Percentiles rank a stretch among this genome's conserved stretches.
Evolutionary conservation across 352 stramenopile species (phyloP).

Genomic region (Globisporangium carolinianum): DNA sequence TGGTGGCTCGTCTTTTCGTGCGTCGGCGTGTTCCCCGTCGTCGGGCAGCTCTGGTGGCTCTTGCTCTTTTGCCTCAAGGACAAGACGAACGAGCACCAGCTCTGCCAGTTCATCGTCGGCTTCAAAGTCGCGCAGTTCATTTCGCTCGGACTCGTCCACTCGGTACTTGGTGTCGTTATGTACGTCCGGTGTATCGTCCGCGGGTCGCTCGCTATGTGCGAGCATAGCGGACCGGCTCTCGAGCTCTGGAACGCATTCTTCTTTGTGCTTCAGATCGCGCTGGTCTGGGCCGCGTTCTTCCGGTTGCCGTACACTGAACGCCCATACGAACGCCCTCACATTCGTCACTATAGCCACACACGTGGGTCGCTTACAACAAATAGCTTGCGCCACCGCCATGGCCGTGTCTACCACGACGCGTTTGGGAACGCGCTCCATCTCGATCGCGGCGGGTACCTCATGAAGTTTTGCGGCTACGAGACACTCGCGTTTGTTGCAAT

Average conservation of each 20-base stretch:
- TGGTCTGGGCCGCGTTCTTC: slow-evolving; percentile 84
- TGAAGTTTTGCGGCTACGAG: slow-evolving; percentile 85
- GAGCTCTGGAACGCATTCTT: slow-evolving; percentile 71
- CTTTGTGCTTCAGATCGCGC: slow-evolving; percentile 76
- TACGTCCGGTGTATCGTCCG: slow-evolving; percentile 72
- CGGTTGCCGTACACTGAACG: slow-evolving; percentile 75
- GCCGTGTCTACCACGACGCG: slow-evolving; percentile 56
- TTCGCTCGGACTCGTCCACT: slow-evolving; percentile 72
- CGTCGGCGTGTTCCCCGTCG: slow-evolving; percentile 71
- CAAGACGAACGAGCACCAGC: slow-evolving; percentile 89
- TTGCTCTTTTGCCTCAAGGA: slow-evolving; percentile 88
- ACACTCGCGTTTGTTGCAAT: slow-evolving; percentile 75
- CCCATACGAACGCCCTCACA: slow-evolving; percentile 23
- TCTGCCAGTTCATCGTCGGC: slow-evolving; percentile 90
- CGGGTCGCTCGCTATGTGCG: slow-evolving; percentile 51
- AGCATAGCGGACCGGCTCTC: slow-evolving; percentile 44
- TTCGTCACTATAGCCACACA: neutral
- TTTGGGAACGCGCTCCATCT: slow-evolving; percentile 80
- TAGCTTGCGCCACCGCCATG: slow-evolving; percentile 1
- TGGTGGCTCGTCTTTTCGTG: slow-evolving; percentile 76
- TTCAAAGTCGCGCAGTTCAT: slow-evolving; percentile 91
- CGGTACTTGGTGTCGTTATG: slow-evolving; percentile 45
- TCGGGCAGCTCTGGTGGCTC: slow-evolving; percentile 89
- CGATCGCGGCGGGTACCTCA: slow-evolving; percentile 76
- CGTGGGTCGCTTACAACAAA: neutral